These are phyloP conservation scores for Cladorrhinum sp. DNA, from an alignment of 2,329 filamentous ascomycete species.

Conservation along the genomic window DNA sequence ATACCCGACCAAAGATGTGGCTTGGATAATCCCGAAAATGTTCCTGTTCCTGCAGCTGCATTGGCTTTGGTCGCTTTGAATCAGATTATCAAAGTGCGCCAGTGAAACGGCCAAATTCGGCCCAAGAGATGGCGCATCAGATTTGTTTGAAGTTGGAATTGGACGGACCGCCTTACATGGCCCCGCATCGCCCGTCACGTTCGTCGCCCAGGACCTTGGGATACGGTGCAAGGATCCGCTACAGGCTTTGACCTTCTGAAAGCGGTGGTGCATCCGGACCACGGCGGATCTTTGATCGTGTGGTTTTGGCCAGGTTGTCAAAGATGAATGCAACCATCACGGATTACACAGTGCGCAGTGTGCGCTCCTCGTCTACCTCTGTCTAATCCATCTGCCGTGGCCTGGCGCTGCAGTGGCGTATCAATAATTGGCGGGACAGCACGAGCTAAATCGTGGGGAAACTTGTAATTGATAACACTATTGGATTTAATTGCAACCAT, in stretches of 20 bases:
- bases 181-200: not conserved
- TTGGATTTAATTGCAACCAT: conserved; percentile 6
- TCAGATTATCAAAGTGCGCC: not conserved
- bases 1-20: not conserved
- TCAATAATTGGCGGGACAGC: conserved; percentile 14
- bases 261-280: not conserved
- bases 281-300: conserved; percentile 2
- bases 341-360: conserved; percentile 14
- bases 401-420: conserved; percentile 10
- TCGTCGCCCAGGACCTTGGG: not conserved
- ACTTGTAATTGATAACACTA: conserved; percentile 15
- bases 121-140: conserved; percentile 5
- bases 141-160: conserved; percentile 9
- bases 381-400: not conserved
- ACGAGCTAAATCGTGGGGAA: conserved; percentile 5
- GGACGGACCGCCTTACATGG: not conserved
- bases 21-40: not conserved
- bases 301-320: not conserved
- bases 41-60: not conserved
- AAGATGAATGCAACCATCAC: not conserved
- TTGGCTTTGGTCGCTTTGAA: not conserved
- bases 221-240: not conserved
- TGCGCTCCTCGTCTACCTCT: no score
- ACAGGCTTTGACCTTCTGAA: conserved; percentile 3
- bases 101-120: not conserved